Conservation (phyloP, 305 asterid genomes). For the Fraxinus paxiana region DNA sequence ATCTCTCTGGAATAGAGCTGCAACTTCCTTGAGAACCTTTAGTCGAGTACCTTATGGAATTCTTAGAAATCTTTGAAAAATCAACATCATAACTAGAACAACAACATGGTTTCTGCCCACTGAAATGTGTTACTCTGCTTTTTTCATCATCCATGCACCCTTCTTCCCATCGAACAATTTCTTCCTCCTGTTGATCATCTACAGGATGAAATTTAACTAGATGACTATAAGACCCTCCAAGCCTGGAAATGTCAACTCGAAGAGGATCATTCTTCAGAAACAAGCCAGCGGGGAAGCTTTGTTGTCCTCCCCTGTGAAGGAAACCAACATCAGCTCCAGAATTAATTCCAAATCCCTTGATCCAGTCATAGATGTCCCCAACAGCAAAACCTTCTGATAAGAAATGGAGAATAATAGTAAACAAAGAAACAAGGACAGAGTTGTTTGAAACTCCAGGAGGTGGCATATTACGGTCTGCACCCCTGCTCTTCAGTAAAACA, state of each 20-base stretch:
- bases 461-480: constrained; percentile 83
- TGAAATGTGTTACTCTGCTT: constrained; percentile 60
- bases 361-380: constrained; percentile 66
- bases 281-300: constrained; percentile 67
- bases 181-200: constrained; percentile 50
- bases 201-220: constrained; percentile 57
- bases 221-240: constrained; percentile 86
- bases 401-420: constrained; percentile 76
- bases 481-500: constrained; percentile 82
- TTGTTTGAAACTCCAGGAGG: constrained; percentile 94
- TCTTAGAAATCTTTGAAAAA: constrained; percentile 52
- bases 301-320: constrained; percentile 89
- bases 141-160: constrained; percentile 83
- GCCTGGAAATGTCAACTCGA: constrained; percentile 78
- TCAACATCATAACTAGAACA: constrained; percentile 65
- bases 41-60: constrained; percentile 41
- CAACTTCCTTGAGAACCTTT: constrained; percentile 71
- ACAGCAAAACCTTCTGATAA: constrained; percentile 74
- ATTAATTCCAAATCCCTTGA: constrained; percentile 53
- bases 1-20: constrained; percentile 69
- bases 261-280: constrained; percentile 80
- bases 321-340: constrained; percentile 70
- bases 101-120: constrained; percentile 86
- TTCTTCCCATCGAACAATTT: constrained; percentile 87
- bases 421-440: constrained; percentile 82